These are phyloP conservation scores for Penicillium rolfsii DNA, from an alignment of 2,329 filamentous ascomycete genomes.

Conservation along the genomic window DNA sequence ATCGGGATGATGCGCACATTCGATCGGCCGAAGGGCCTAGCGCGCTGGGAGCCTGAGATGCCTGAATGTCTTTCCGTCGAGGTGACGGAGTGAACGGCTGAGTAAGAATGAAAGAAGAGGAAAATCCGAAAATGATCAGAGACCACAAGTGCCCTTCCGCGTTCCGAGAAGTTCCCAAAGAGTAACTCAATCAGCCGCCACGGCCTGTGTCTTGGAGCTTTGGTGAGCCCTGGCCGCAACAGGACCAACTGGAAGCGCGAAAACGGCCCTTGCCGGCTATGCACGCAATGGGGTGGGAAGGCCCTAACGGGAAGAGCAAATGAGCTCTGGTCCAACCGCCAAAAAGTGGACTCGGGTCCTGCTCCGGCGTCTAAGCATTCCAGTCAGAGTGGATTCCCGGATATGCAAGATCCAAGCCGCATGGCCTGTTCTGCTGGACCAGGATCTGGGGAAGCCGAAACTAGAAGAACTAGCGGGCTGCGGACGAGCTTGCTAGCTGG, in stretches of 20 bases:
- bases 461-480: constrained; percentile 2
- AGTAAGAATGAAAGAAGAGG: background rate
- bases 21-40: constrained; percentile 11
- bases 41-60: background rate
- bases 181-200: background rate
- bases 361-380: constrained; percentile 38
- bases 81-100: background rate
- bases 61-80: background rate
- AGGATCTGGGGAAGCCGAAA: constrained; percentile 8
- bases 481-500: constrained; percentile 8
- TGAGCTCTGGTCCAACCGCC: constrained; percentile 21
- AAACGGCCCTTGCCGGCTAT: constrained; percentile 37
- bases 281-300: constrained; percentile 39
- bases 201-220: background rate
- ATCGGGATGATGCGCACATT: constrained; percentile 43
- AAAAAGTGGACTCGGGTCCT: constrained; percentile 31
- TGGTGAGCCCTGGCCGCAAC: constrained; percentile 3
- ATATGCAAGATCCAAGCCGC: constrained; percentile 32
- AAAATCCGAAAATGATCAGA: background rate
- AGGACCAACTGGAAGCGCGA: constrained; percentile 10
- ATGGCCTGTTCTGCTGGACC: constrained; percentile 16
- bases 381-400: constrained; percentile 33
- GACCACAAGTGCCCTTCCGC: constrained; percentile 20
- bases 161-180: constrained; percentile 1
- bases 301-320: constrained; percentile 1